Evolutionary conservation across 2,329 filamentous ascomycete species (phyloP).

Genomic region (Fonsecaea monophora): DNA sequence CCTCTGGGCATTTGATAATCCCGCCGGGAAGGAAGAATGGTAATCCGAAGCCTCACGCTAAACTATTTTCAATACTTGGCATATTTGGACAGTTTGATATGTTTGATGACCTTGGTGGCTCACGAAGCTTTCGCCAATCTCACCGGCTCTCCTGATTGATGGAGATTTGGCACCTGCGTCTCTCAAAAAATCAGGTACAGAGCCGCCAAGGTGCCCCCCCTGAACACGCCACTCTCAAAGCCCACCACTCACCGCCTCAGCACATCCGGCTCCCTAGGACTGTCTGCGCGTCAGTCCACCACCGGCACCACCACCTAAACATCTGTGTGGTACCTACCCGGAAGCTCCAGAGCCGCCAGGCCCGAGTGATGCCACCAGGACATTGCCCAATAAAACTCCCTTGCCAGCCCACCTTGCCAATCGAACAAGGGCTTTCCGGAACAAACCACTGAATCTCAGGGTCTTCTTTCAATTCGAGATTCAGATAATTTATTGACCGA

Average conservation of each 20-base stretch:
- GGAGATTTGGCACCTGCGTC: background rate
- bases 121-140: background rate
- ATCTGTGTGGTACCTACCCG: conserved; percentile 4
- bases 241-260: conserved; percentile 4
- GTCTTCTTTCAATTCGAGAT: conserved; percentile 10
- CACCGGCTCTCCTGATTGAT: conserved; percentile 4
- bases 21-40: no score
- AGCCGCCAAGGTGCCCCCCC: background rate
- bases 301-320: background rate
- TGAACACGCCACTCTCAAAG: conserved; percentile 10
- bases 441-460: conserved; percentile 4
- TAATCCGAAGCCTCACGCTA: no score
- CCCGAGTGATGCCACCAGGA: conserved; percentile 36
- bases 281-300: conserved; percentile 26
- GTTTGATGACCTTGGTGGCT: background rate
- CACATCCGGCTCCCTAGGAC: background rate
- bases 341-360: conserved; percentile 22
- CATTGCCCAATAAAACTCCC: conserved; percentile 32
- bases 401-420: conserved; percentile 20
- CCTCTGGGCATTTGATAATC: no score
- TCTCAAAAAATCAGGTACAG: background rate
- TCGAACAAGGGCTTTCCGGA: conserved; percentile 22
- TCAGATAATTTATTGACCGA: conserved; percentile 15
- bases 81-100: conserved; percentile 4
- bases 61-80: background rate